phyloP scores from a whole-genome alignment of 306 rosid species.

The Lathyrus aphaca region DNA sequence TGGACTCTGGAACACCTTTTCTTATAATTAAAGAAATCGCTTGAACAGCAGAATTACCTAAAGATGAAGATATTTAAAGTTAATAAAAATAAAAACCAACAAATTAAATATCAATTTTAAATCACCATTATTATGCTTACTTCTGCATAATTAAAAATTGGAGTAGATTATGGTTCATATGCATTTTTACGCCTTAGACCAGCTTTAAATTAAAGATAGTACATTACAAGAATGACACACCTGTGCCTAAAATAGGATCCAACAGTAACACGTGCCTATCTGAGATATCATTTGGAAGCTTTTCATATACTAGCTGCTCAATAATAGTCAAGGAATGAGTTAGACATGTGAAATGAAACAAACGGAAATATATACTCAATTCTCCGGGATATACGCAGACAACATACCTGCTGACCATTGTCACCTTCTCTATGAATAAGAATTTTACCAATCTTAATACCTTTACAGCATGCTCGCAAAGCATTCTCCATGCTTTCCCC shows the following conservation, averaged over 20 bases:
- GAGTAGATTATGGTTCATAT: not conserved
- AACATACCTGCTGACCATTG: conserved; percentile 93
- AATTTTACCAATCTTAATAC: conserved; percentile 98
- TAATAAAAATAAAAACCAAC: conserved; percentile 21
- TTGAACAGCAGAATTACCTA: conserved; percentile 94
- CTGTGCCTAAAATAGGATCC: conserved; percentile 99
- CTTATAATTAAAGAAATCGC: conserved; percentile 78
- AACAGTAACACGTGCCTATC: conserved; percentile 90
- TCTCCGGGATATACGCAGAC: conserved; percentile 29
- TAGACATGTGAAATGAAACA: conserved; percentile 31
- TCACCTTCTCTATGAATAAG: conserved; percentile 99
- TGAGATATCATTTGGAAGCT: conserved; percentile 89
- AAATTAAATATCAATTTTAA: conserved; percentile 12
- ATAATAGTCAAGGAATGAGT: conserved; percentile 39
- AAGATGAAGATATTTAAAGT: conserved; percentile 24
- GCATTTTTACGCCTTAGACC: not conserved
- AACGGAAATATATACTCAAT: conserved; percentile 2
- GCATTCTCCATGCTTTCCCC: conserved; percentile 99
- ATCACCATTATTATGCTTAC: not conserved
- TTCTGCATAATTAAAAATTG: not conserved
- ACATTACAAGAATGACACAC: conserved; percentile 48
- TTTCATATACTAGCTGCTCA: conserved; percentile 91
- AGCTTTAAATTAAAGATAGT: conserved; percentile 1
- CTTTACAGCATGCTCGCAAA: conserved; percentile 97
- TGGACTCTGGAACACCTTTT: conserved; percentile 97